Evolutionary conservation across 1,284 basidiomycete species (phyloP), one percentile per base, ranked within the genome.

Genomic region (Coniferiporia sulphurascens): DNA sequence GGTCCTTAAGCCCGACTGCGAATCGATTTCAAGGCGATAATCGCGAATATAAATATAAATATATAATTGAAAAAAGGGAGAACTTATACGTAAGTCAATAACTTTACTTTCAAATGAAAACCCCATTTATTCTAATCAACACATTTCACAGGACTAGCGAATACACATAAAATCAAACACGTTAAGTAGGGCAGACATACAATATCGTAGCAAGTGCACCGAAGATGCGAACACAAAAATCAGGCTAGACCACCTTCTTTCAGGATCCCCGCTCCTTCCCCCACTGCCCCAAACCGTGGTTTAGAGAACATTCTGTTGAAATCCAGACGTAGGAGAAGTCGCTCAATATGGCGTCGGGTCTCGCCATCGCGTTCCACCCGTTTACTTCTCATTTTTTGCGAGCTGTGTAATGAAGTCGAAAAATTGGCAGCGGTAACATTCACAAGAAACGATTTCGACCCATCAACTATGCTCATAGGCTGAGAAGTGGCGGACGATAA

Each of bases 231-330:
- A 5, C 5, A 43, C 21, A 41, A 43, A 38, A 27, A 35, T 59
- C 35, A 61, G 8, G 46, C 55, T 32, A 61, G 35, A 13, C 59
- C 59, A 10, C 59, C 59, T 53, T 61, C 59, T 27, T 49, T 57
- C 49, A 61, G 36, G 21, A 61, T 61, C 38, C 52, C 56, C 75
- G 64, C 43, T 73, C 76, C 27, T 27, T 27, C 35, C 74, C 74
- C 62, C 73, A 76, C 65, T 73, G 77, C 57, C 86, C 72, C 57
- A 85, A 83, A 63, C 8, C 67, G 70, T 62, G 80, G 80, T 49
- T 77, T 81, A 15, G 87, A 91, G 67, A 93, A 83, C 51, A 81
- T 84, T 3, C 87, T 89, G 66, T 93, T 94, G 70, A 93, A 92
- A 72, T 96, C 93, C 22, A 96, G 72, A 38, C 92, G 79, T 49